phyloP scores from a whole-genome alignment of 768 basidiomycete species.

The Kwoniella sp. region DNA sequence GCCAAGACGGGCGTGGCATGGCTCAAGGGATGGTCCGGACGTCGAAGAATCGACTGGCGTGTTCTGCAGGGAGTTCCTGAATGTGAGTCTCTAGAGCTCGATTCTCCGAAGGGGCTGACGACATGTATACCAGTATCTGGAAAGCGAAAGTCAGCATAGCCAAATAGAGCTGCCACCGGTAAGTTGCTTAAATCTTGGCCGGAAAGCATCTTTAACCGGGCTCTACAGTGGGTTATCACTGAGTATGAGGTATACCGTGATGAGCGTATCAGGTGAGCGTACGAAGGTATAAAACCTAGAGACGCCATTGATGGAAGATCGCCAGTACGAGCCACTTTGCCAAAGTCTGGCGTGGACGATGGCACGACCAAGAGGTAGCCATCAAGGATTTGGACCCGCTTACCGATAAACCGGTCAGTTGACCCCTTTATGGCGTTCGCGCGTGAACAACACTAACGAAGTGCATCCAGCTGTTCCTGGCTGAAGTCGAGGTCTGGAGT shows the following conservation, averaged over 20 bases:
- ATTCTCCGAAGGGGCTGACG: not conserved
- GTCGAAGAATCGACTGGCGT: constrained; percentile 1
- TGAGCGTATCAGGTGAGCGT: constrained; percentile 56
- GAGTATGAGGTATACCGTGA: constrained; percentile 64
- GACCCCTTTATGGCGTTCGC: not conserved
- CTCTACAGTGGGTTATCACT: constrained; percentile 51
- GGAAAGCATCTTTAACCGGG: constrained; percentile 61
- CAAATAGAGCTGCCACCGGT: constrained; percentile 40
- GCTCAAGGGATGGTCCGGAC: not conserved
- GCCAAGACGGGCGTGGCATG: not conserved
- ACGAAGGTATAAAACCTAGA: not conserved
- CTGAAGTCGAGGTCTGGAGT: constrained; percentile 70
- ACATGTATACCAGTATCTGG: not conserved
- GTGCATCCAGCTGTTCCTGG: constrained; percentile 62
- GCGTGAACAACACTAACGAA: constrained; percentile 30
- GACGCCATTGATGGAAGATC: not conserved
- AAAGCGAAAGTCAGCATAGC: constrained; percentile 3
- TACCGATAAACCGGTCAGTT: constrained; percentile 19
- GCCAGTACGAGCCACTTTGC: constrained; percentile 66
- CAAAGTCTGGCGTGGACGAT: constrained; percentile 70
- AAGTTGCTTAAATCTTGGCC: constrained; percentile 57
- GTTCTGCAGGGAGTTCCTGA: constrained; percentile 9
- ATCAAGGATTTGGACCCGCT: constrained; percentile 54
- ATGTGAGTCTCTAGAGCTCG: not conserved
- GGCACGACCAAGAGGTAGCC: constrained; percentile 57